Evolutionary conservation across 2,329 filamentous ascomycete genomes (phyloP), one percentile per base, ranked within the genome.

Genomic region (Delphinella strobiligena): DNA sequence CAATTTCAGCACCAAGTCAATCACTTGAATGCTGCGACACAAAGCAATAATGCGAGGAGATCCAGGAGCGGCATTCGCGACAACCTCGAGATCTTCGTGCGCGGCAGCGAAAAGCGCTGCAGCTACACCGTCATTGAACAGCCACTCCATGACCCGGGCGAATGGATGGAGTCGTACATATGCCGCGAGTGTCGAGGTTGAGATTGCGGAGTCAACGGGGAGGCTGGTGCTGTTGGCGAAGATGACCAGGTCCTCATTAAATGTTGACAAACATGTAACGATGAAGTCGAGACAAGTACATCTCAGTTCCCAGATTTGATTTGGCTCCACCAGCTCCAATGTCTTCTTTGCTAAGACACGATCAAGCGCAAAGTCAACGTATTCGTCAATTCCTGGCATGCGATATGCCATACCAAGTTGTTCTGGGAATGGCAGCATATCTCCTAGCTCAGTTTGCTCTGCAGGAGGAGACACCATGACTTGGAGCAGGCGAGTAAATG

Each of bases 161-260:
- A 96, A 98, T 0, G 93, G 89, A 61, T 98, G 93, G 38, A 94
- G 72, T 17, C 78, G 76, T 43, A 91, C 78, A 55, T 98, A 99
- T 4, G 74, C 72, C 36, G 78, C 75, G 4, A 96, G 67, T 41
- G 83, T 82, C 2, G 80, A 81, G 3, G 84, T 72, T 31, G 72
- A 72, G 47, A 93, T 84, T 12, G 82, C 75, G 8, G 72, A 64
- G 55, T 95, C 87, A 12, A 93, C 78, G 18, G 75, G 67, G 19
- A 93, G 69, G 44, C 74, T 81, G 2, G 84, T 82, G 53, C 82
- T 75, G 56, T 86, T 93, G 30, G 83, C 82, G 51, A 95, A 76
- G 19, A 89, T 71, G 31, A 96, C 82, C 9, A 96, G 72, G 51
- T 95, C 81, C 56, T 98, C 91, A 58, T 98, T 96, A 66, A 98